These are phyloP conservation scores for Gyrodon lividus DNA, from an alignment of 768 basidiomycete species.

Conservation along the genomic window DNA sequence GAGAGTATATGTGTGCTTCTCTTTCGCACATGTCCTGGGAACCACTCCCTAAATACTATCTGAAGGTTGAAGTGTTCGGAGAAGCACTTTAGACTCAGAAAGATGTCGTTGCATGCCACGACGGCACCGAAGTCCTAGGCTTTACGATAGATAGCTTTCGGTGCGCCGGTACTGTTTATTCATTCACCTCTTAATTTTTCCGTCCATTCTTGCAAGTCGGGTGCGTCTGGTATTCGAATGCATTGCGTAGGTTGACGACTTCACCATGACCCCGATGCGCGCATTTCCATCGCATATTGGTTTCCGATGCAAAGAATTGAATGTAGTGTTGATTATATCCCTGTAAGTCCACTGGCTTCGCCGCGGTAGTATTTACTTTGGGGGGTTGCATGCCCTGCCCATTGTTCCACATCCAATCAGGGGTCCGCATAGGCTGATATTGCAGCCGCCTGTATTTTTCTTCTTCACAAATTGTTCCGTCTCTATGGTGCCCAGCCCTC, in stretches of 20 bases:
- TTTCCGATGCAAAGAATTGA: neutral
- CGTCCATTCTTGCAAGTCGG: neutral
- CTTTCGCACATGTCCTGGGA: constrained; percentile 3
- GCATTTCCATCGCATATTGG: constrained; percentile 3
- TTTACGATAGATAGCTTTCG: neutral
- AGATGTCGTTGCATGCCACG: neutral
- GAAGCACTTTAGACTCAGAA: constrained; percentile 3
- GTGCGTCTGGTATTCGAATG: neutral
- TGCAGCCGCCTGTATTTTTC: neutral
- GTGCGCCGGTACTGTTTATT: neutral
- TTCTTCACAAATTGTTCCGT: too few species aligned
- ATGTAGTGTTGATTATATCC: neutral
- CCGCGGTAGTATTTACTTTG: neutral
- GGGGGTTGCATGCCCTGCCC: neutral
- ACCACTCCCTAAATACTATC: constrained; percentile 14
- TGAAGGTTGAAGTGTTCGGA: constrained; percentile 3
- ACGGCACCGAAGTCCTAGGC: constrained; percentile 5
- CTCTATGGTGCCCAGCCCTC: neutral
- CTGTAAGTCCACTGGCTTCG: neutral
- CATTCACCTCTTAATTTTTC: neutral
- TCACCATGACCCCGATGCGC: neutral
- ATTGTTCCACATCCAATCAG: neutral
- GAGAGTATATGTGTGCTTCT: neutral
- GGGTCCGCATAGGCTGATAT: neutral
- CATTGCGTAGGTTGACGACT: neutral